Base-by-base conservation (phyloP, 2,329 filamentous ascomycete species). In the Metarhizium humberi region DNA sequence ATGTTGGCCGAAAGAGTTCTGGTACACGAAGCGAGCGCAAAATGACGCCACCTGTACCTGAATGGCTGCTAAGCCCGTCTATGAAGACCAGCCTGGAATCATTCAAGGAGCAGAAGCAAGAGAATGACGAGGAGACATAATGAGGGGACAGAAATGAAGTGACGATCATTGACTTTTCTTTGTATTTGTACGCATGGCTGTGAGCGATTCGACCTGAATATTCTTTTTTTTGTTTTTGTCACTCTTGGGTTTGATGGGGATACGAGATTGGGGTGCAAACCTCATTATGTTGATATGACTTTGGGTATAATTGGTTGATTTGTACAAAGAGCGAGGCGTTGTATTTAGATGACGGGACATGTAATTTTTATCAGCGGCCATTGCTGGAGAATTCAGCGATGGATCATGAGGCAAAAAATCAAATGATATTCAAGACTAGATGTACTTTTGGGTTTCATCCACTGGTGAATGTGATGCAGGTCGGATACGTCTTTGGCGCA, bases 1-100 rank as follows among this genome's bases (percentile, higher is more conserved):
- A 43, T 6, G 25, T 6, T 11, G 16, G 13, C 7, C 38, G 14
- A 10, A 51, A 7, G 45, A 29, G 36, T 34, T 30, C 6, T n/a
- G 43, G 18, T 29, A n/a, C 50, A 29, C 6, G 14, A 42, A 25
- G 25, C 25, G 76, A 78, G 61, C 70, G 75, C 50, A 74, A 73
- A 43, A 74, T 84, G 71, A 83, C 80, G 10, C 80, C 82, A 11
- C 81, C 81, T 1, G 81, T 85, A 45, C 82, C 82, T 0, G 80
- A 82, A 6, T 85, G 80, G 76, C 76, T 84, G 40, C 66, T 85
- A 55, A 77, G 74, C 56, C 76, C 78, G 0, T 78, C 78, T n/a
- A 68, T 74, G 52, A 72, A 75, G 55, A 73, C 73, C 30, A 81
- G 76, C 62, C 67, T 57, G 14, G 53, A 55, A 2, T 50, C 50